Percentiles rank a stretch among this genome's conserved stretches.
These are phyloP conservation scores for Vigna nakashimae DNA, from an alignment of 306 rosid genomes.

Conservation along the genomic window DNA sequence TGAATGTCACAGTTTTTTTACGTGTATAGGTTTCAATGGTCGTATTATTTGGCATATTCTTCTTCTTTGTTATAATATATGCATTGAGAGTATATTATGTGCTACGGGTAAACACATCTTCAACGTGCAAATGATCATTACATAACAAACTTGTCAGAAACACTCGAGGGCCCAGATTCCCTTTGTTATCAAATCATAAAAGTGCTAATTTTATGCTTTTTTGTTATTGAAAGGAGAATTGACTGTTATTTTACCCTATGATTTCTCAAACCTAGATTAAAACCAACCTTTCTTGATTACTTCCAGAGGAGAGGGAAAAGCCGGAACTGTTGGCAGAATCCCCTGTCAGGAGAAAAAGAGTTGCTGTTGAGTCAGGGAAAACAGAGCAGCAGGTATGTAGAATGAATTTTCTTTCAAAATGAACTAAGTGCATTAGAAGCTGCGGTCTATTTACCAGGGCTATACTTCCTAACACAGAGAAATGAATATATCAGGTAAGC, in stretches of 20 bases:
- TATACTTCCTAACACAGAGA: constrained; percentile 32
- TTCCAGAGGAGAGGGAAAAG: constrained; percentile 92
- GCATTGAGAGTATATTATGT: constrained; percentile 5
- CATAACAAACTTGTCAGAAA: constrained; percentile 33
- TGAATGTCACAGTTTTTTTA: constrained; percentile 22
- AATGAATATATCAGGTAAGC: constrained; percentile 69
- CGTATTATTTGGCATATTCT: neutral
- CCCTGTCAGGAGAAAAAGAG: constrained; percentile 83
- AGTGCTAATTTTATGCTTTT: constrained; percentile 27
- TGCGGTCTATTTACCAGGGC: constrained; percentile 18
- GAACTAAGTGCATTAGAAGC: constrained; percentile 7
- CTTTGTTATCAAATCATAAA: constrained; percentile 16
- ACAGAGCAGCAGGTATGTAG: constrained; percentile 87
- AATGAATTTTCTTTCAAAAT: constrained; percentile 36
- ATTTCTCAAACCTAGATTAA: neutral
- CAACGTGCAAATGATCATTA: constrained; percentile 9
- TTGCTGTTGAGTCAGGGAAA: constrained; percentile 94
- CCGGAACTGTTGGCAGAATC: constrained; percentile 97
- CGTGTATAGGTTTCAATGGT: constrained; percentile 25
- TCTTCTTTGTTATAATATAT: constrained; percentile 11
- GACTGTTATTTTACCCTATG: neutral
- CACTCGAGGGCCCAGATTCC: neutral
- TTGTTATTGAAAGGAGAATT: constrained; percentile 14
- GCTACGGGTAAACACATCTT: neutral
- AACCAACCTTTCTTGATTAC: constrained; percentile 42